Base-by-base conservation (phyloP, 345 rosid species). In the Psidium guajava region DNA sequence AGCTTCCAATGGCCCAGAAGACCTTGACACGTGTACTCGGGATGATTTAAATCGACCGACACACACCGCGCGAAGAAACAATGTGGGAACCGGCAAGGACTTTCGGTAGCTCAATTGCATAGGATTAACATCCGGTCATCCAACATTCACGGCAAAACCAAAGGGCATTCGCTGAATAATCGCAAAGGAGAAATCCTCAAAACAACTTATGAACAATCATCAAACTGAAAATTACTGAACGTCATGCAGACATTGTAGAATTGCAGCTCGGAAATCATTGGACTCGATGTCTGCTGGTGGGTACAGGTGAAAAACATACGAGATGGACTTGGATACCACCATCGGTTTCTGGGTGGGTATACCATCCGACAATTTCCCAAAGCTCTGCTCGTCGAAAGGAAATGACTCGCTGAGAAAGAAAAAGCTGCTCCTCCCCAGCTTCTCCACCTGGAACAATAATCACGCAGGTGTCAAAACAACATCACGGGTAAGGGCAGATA, bases 321-420 rank as follows among this genome's bases (percentile, higher is more conserved):
- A 92, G 91, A 91, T 84, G 24, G 98, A 73, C 91, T 90, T 92
- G 16, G 98, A 94, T 77, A 82, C 86, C 87, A 86, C 10, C 96
- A 93, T 91, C 36, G 93, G 91, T 88, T 91, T 97, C 85, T 88
- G 88, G 47, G 83, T 85, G n/a, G 85, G 64, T 55, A 89, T 85
- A 8, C 40, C 82, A 81, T 91, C 92, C 24, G 88, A 27, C 87
- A 95, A 84, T 87, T 89, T 88, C 82, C 98, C 98, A 24, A 94
- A 97, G 87, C 91, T 91, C 83, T 58, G 82, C 87, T 93, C 94
- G 54, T 94, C 92, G 53, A 91, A 95, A 27, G 91, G 94, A 86
- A 95, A 95, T 11, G 98, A 97, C 86, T 90, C 86, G 3, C 90
- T 81, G 28, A 95, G 96, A 91, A 93, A 94, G 91, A 97, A 97